Evolutionary conservation across 2,329 filamentous ascomycete species (phyloP).

Genomic region (Penicillium sp.): DNA sequence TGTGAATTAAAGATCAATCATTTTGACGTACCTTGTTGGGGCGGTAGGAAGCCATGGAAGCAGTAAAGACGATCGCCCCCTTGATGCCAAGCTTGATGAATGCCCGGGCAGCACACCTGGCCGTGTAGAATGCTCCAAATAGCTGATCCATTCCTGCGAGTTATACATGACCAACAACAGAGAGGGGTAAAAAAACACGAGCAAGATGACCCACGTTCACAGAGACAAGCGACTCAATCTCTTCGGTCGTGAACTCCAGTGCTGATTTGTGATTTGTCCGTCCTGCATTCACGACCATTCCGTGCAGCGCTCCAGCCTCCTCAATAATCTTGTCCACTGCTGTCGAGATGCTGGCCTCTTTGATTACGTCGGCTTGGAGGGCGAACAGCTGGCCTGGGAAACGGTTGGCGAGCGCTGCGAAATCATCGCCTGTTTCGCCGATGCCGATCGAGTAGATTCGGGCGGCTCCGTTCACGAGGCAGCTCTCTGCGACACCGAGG

Average conservation of each 20-base stretch:
- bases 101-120: constrained; percentile 23
- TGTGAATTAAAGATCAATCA: neutral
- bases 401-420: constrained; percentile 23
- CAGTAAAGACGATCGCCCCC: constrained; percentile 45
- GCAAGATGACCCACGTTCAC: constrained; percentile 47
- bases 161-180: neutral
- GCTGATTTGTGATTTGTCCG: constrained; percentile 54
- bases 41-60: constrained; percentile 48
- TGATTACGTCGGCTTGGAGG: constrained; percentile 49
- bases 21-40: constrained; percentile 35
- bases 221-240: constrained; percentile 47
- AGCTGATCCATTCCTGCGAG: constrained; percentile 9
- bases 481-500: constrained; percentile 50
- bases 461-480: constrained; percentile 46
- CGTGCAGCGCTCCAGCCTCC: constrained; percentile 47
- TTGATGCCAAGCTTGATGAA: constrained; percentile 43
- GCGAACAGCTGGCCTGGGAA: constrained; percentile 44
- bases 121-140: constrained; percentile 28
- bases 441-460: constrained; percentile 51
- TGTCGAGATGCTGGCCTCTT: constrained; percentile 46
- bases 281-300: constrained; percentile 54
- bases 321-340: constrained; percentile 48
- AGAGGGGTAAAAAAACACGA: neutral
- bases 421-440: constrained; percentile 26
- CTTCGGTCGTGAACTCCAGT: constrained; percentile 51